Evolutionary conservation across 2,329 filamentous ascomycete species (phyloP).

Genomic region (Penicillium sp.): DNA sequence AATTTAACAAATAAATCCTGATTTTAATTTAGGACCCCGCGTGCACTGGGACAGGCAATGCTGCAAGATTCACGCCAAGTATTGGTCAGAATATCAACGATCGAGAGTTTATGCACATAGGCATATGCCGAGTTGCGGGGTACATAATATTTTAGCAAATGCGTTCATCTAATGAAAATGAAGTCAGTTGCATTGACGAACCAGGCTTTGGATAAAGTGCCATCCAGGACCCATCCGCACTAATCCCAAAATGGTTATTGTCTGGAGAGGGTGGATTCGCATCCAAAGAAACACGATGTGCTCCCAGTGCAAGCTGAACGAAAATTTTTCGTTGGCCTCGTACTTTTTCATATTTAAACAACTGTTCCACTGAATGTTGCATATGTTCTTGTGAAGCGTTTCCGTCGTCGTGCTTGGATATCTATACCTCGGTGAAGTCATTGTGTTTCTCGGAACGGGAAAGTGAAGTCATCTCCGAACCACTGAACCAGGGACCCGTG

Average conservation of each 20-base stretch:
- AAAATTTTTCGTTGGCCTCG: slow-evolving; percentile 2
- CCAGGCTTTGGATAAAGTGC: slow-evolving; percentile 8
- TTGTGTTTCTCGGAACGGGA: background rate
- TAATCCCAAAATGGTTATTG: slow-evolving; percentile 25
- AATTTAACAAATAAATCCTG: background rate
- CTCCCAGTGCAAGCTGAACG: background rate
- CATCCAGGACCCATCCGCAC: slow-evolving; percentile 8
- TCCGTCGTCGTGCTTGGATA: background rate
- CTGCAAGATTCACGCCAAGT: background rate
- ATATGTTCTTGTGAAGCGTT: background rate
- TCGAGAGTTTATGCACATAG: background rate
- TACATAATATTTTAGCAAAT: slow-evolving; percentile 18
- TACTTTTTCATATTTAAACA: background rate
- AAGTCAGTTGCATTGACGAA: slow-evolving; percentile 9
- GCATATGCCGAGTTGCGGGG: slow-evolving; percentile 6
- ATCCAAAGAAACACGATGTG: background rate
- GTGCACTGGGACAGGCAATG: background rate
- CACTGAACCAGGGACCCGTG: background rate
- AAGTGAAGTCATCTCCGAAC: slow-evolving; percentile 19
- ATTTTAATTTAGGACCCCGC: background rate
- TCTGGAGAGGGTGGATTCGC: slow-evolving; percentile 17
- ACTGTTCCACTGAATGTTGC: background rate
- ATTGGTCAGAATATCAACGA: background rate
- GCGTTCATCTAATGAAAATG: slow-evolving; percentile 13
- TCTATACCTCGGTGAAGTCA: slow-evolving; percentile 9